Conservation (phyloP, 164 flowering plant species). For the Vitis rotundifolia region DNA sequence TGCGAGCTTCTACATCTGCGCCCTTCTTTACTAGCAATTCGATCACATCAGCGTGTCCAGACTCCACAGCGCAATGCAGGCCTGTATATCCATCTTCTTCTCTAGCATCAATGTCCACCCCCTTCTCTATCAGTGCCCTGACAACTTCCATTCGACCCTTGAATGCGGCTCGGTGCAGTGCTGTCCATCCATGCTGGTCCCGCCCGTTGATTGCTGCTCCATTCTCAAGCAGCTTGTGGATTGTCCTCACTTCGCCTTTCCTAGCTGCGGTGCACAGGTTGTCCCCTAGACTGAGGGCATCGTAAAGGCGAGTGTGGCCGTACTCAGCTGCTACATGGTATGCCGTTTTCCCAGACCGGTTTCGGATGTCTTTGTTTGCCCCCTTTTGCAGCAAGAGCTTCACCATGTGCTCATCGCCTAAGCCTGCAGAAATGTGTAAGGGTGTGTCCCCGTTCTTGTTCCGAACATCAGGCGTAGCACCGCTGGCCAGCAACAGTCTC, state of each 20-base stretch:
- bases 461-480: slow-evolving; percentile 37
- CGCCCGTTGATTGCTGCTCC: slow-evolving; percentile 66
- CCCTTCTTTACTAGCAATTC: slow-evolving; percentile 70
- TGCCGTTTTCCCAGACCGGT: slow-evolving; percentile 54
- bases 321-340: slow-evolving; percentile 62
- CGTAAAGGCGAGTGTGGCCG: slow-evolving; percentile 55
- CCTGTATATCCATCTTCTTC: slow-evolving; percentile 82
- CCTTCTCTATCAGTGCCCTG: slow-evolving; percentile 41
- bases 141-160: slow-evolving; percentile 56
- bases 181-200: slow-evolving; percentile 78
- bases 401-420: slow-evolving; percentile 67
- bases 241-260: slow-evolving; percentile 56
- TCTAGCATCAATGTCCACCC: slow-evolving; percentile 47
- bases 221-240: slow-evolving; percentile 45
- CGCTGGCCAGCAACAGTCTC: slow-evolving; percentile 48
- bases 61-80: slow-evolving; percentile 66
- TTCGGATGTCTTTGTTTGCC: slow-evolving; percentile 62
- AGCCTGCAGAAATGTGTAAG: slow-evolving; percentile 51
- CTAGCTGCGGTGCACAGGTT: slow-evolving; percentile 54
- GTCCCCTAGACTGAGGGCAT: slow-evolving; percentile 60
- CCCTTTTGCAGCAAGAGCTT: slow-evolving; percentile 64
- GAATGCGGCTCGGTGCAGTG: slow-evolving; percentile 64
- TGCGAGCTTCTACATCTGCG: slow-evolving; percentile 58
- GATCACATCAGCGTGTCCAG: slow-evolving; percentile 58
- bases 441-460: slow-evolving; percentile 57